Conservation (phyloP, 208 protist species). For the Crithidia sp. region DNA sequence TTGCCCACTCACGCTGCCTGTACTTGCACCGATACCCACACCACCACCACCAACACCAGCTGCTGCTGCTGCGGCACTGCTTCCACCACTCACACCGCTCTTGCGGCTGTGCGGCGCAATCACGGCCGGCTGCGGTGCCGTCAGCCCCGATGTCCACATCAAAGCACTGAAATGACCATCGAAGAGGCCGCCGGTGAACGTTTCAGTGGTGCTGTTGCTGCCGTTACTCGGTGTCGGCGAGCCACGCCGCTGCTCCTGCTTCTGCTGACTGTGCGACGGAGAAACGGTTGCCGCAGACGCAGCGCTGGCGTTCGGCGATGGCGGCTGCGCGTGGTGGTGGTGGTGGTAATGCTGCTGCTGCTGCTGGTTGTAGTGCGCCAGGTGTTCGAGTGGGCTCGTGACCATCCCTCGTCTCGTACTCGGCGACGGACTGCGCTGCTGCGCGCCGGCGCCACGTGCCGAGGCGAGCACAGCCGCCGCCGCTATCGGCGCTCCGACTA, state of each 20-base stretch:
- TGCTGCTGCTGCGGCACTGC: not conserved
- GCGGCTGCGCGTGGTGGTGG: not conserved
- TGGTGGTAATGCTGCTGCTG: slow-evolving; percentile 4
- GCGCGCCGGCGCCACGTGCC: not conserved
- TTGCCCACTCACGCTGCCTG: not conserved
- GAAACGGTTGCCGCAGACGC: not conserved
- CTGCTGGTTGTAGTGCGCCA: not conserved
- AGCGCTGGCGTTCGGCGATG: not conserved
- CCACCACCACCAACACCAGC: slow-evolving; percentile 1
- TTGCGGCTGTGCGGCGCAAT: not conserved
- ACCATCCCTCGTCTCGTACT: slow-evolving; percentile 1
- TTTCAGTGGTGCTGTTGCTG: slow-evolving; percentile 6
- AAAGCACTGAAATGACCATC: slow-evolving; percentile 18
- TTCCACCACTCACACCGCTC: not conserved
- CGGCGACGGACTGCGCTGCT: not conserved
- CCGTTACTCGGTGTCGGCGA: slow-evolving; percentile 15
- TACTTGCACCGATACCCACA: not conserved
- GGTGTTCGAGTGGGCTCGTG: not conserved
- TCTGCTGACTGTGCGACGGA: not conserved
- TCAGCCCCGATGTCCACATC: slow-evolving; percentile 27
- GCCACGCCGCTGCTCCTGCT: not conserved
- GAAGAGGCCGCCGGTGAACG: slow-evolving; percentile 6
- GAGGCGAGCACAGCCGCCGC: not conserved
- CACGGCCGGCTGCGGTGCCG: not conserved
- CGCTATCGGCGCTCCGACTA: slow-evolving; percentile 1